Conservation (phyloP, 306 rosid species). For the Comarum palustre region DNA sequence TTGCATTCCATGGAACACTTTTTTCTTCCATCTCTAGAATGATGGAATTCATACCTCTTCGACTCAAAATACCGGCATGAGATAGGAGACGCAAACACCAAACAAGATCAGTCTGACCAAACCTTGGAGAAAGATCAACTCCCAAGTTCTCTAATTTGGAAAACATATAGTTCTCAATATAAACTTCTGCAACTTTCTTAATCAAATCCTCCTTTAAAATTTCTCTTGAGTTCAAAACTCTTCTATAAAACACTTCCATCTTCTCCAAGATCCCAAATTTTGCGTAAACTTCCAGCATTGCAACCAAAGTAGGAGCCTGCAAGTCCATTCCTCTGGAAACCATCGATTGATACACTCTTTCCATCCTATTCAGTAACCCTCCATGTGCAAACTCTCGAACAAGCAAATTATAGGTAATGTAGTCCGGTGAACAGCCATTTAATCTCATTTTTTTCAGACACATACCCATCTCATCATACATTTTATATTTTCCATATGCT, state of each 20-base stretch:
- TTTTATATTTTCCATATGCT: conserved; percentile 60
- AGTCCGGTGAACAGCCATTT: conserved; percentile 57
- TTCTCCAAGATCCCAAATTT: conserved; percentile 60
- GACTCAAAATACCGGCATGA: conserved; percentile 58
- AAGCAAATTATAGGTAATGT: conserved; percentile 61
- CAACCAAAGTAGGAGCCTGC: conserved; percentile 54
- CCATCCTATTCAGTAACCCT: conserved; percentile 59
- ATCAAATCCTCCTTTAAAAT: conserved; percentile 52
- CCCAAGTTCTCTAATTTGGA: conserved; percentile 63
- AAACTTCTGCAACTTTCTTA: conserved; percentile 56
- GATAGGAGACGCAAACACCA: conserved; percentile 72
- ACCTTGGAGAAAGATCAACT: conserved; percentile 38
- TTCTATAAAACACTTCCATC: conserved; percentile 61
- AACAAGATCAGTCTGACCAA: conserved; percentile 47
- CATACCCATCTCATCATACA: conserved; percentile 66
- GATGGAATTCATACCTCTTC: conserved; percentile 56
- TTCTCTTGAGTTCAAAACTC: conserved; percentile 40
- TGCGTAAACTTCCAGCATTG: conserved; percentile 67
- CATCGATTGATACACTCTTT: conserved; percentile 52
- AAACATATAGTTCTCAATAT: conserved; percentile 57
- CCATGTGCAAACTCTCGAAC: conserved; percentile 60
- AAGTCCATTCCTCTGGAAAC: conserved; percentile 53
- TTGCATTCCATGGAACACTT: conserved; percentile 44
- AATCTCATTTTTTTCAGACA: conserved; percentile 60
- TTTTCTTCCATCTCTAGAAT: conserved; percentile 47